These are phyloP conservation scores for Corchorus capsularis DNA, from an alignment of 345 rosid genomes.

Conservation along the genomic window DNA sequence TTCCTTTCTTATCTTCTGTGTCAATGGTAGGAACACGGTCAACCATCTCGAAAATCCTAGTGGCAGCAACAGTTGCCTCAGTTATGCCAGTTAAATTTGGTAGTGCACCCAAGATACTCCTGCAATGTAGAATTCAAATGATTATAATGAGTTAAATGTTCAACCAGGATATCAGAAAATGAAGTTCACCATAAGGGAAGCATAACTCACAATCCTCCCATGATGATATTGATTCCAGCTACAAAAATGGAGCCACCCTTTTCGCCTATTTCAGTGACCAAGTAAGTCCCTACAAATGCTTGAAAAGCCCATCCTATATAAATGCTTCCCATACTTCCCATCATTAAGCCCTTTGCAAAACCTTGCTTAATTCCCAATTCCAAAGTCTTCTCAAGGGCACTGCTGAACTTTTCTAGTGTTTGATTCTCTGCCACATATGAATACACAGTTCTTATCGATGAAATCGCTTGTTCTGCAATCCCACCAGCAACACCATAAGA, in stretches of 20 bases:
- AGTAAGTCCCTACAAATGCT: conserved; percentile 60
- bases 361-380: conserved; percentile 61
- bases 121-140: conserved; percentile 28
- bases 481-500: conserved; percentile 67
- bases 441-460: conserved; percentile 63
- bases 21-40: conserved; percentile 50
- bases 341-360: conserved; percentile 61
- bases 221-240: conserved; percentile 61
- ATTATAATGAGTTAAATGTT: conserved; percentile 17
- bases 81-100: conserved; percentile 63
- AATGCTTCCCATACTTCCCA: conserved; percentile 74
- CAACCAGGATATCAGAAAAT: conserved; percentile 4
- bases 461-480: conserved; percentile 67
- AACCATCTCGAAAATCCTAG: conserved; percentile 53
- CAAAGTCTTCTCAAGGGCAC: conserved; percentile 48
- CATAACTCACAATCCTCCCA: conserved; percentile 65
- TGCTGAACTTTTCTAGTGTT: conserved; percentile 47
- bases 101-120: conserved; percentile 58
- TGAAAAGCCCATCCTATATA: conserved; percentile 70
- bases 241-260: conserved; percentile 60
- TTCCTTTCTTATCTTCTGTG: conserved; percentile 55
- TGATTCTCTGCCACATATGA: conserved; percentile 61
- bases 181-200: neutral
- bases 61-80: conserved; percentile 53
- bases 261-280: conserved; percentile 58